Evolutionary conservation across 1,284 basidiomycete genomes (phyloP), one percentile per base, ranked within the genome.

Genomic region (Heterobasidion occidentale): DNA sequence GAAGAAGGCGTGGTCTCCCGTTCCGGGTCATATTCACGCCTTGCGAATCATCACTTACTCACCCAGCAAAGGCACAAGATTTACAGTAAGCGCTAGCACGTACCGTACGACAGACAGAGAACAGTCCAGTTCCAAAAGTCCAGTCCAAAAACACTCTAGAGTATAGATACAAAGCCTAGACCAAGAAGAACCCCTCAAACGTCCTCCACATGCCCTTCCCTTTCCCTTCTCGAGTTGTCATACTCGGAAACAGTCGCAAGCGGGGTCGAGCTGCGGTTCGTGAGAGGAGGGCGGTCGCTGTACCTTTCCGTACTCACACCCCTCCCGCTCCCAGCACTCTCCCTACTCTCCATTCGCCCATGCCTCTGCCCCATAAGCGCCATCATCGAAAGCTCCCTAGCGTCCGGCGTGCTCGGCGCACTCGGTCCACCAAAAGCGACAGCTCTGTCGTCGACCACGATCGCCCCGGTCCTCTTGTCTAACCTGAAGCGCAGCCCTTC

Each of bases 381-480:
- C 61, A 70, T 63, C 70, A 70, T 71, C 36, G 73, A 71, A 58
- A 75, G 74, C 50, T 77, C 74, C 36, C 61, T 56, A 62, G 9
- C 52, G 57, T 33, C 57, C 55, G 48, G 53, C 34, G n/a, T 1
- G 34, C 35, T 17, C 19, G 36, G n/a, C n/a, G 20, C 2, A n/a
- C 38, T 42, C 38, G 38, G 3, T n/a, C 38, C 38, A n/a, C 38
- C 38, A 42, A 42, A 42, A 11, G n/a, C n/a, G 38, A 59, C 51
- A 33, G 58, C 58, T 35, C 51, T 47, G 53, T 79, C 77, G 56
- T 78, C 79, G 0, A 80, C 81, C 7, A 86, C 64, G 52, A 87
- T 79, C 14, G 81, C 84, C 27, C 85, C 84, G 0, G 84, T 84
- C 45, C 78, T 67, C 53, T 63, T 66, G 62, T 87, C 85, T 51